These are phyloP conservation scores for Yamadazyma diddensiae DNA, from an alignment of 1,139 yeast genomes.

Conservation along the genomic window DNA sequence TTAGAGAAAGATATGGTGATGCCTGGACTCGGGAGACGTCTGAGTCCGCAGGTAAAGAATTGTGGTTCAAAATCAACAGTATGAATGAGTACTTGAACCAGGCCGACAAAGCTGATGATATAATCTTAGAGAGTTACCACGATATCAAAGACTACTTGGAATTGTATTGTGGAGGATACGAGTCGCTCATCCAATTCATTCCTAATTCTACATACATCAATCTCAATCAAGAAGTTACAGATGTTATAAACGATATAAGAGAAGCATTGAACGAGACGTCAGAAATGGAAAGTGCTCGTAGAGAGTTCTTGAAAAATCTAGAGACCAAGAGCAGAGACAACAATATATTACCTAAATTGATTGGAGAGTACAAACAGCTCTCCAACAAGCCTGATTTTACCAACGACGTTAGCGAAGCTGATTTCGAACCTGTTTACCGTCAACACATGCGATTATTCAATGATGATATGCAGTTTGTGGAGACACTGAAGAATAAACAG, in stretches of 20 bases:
- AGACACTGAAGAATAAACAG: slow-evolving; percentile 40
- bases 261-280: slow-evolving; percentile 28
- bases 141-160: slow-evolving; percentile 43
- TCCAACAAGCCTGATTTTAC: slow-evolving; percentile 5
- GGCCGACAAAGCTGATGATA: slow-evolving; percentile 62
- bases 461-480: slow-evolving; percentile 37
- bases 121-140: slow-evolving; percentile 42
- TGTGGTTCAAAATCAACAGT: slow-evolving; percentile 38
- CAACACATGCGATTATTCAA: slow-evolving; percentile 41
- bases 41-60: slow-evolving; percentile 32
- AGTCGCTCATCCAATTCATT: slow-evolving; percentile 39
- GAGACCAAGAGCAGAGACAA: slow-evolving; percentile 46
- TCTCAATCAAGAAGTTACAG: slow-evolving; percentile 39
- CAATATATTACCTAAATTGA: slow-evolving; percentile 50
- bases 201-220: slow-evolving; percentile 48
- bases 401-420: slow-evolving; percentile 20
- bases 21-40: slow-evolving; percentile 50
- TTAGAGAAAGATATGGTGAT: slow-evolving; percentile 52
- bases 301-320: slow-evolving; percentile 36
- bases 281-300: slow-evolving; percentile 31
- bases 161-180: slow-evolving; percentile 43
- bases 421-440: slow-evolving; percentile 31
- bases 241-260: slow-evolving; percentile 40
- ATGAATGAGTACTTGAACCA: slow-evolving; percentile 51
- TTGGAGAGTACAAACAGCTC: slow-evolving; percentile 38